Evolutionary conservation across 371 early-diverging fungal species (phyloP).

Genomic region (Lichtheimia ramosa): DNA sequence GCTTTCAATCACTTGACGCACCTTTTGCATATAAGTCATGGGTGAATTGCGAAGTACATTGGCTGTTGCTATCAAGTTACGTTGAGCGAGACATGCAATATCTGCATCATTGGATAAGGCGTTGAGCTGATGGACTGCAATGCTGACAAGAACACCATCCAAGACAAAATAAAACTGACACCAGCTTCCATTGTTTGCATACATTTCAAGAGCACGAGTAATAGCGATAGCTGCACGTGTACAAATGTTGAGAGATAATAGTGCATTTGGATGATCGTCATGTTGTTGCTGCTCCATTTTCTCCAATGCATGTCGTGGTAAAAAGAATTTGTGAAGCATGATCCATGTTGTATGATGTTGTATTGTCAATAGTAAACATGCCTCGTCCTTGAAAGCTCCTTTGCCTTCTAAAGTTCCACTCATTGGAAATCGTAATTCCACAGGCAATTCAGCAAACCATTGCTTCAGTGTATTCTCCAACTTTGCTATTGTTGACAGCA

Average conservation of each 20-base stretch:
- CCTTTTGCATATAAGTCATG: constrained; percentile 49
- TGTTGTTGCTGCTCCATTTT: constrained; percentile 25
- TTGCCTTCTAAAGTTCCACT: constrained; percentile 26
- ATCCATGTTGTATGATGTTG: constrained; percentile 52
- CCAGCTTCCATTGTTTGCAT: constrained; percentile 36
- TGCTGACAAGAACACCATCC: constrained; percentile 50
- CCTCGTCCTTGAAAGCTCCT: constrained; percentile 41
- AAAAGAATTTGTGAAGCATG: constrained; percentile 50
- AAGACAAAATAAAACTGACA: constrained; percentile 49
- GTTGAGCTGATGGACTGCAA: constrained; percentile 48
- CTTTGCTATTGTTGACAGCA: constrained; percentile 49
- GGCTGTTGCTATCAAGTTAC: constrained; percentile 43
- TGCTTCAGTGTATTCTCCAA: constrained; percentile 52
- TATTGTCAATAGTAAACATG: constrained; percentile 35
- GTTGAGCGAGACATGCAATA: constrained; percentile 38
- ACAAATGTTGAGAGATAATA: constrained; percentile 33
- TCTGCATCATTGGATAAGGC: constrained; percentile 41
- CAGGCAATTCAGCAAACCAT: constrained; percentile 49
- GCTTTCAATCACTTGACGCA: constrained; percentile 42
- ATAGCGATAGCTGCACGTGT: constrained; percentile 36
- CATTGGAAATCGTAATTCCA: constrained; percentile 23
- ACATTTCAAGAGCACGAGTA: constrained; percentile 45
- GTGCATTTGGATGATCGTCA: constrained; percentile 27
- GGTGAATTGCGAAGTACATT: constrained; percentile 44
- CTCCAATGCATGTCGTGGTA: constrained; percentile 22